Evolutionary conservation across 768 basidiomycete genomes (phyloP), one percentile per base, ranked within the genome.

Genomic region (Psilocybe azurescens): DNA sequence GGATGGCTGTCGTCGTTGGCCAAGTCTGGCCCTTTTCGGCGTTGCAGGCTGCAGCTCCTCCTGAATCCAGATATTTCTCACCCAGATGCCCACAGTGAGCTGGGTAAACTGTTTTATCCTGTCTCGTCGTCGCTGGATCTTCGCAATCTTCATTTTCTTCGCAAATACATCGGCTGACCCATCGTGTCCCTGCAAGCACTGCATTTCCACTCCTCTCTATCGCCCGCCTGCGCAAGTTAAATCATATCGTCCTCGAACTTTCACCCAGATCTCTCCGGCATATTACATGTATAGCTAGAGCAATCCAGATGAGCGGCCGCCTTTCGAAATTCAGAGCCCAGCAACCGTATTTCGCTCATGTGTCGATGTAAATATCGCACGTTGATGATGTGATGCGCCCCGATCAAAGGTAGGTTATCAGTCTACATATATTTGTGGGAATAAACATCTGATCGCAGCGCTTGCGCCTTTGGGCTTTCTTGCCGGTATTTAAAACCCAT

Each of bases 91-190:
- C 33, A 46, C 51, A 47, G 14, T 53, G 30, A 5, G 9, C 30
- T 16, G 38, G 56, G 52, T 41, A 47, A 56, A 63, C 36, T 50
- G 14, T 32, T 64, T 55, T 18, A 28, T 44, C 53, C 59, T 56
- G 60, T 41, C 44, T 56, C 24, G 47, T 53, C 20, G 54, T 64
- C 63, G 54, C 63, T 56, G 59, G 63, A 64, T 64, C 63, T 58
- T 64, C 63, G 59, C 59, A 14, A 24, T 58, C 29, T 56, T 48
- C 48, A 29, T 20, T 60, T 59, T 57, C 63, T 38, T 58, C 63
- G 63, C 63, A 54, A 48, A 52, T 64, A 60, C 52, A 18, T 64
- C 63, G 63, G 63, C 56, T 58, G 56, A 54, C 57, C n/a, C 33
- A 6, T 44, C 46, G 44, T 28, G 28, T 20, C n/a, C n/a, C 49